phyloP scores from a whole-genome alignment of 768 basidiomycete species.

The Mycena capillaripes region DNA sequence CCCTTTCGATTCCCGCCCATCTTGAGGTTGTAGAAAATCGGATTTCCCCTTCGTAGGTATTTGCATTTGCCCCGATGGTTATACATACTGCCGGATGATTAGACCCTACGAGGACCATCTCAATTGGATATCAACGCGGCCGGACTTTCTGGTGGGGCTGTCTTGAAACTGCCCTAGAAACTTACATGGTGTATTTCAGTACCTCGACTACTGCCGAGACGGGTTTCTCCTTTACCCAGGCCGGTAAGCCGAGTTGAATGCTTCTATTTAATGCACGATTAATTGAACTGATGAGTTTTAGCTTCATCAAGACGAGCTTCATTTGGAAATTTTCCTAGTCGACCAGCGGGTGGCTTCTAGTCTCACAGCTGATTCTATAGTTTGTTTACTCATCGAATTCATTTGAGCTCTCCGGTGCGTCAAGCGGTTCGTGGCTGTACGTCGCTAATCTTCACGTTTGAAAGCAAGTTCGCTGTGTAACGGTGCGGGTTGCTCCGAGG shows the following conservation, averaged over 20 bases:
- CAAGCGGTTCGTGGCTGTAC: not conserved
- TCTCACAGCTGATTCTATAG: not conserved
- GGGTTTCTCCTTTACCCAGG: not conserved
- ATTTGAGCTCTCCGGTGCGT: constrained; percentile 39
- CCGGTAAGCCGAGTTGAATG: not conserved
- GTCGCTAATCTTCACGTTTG: not conserved
- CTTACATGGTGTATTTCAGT: too few relatives aligned
- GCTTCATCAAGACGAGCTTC: not conserved
- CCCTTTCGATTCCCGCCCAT: not conserved
- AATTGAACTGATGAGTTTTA: not conserved
- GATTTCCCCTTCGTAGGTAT: too few relatives aligned
- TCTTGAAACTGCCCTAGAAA: too few relatives aligned
- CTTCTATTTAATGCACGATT: not conserved
- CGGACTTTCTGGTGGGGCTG: too few relatives aligned
- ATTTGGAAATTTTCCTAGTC: constrained; percentile 40
- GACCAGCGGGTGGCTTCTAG: constrained; percentile 15
- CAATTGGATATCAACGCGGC: not conserved
- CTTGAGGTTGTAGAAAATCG: too few relatives aligned
- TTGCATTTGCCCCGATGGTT: too few relatives aligned
- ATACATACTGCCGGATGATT: not conserved
- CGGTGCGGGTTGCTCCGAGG: too few relatives aligned
- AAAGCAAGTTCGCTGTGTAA: constrained; percentile 4
- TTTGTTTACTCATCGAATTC: not conserved
- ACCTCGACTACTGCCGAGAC: too few relatives aligned
- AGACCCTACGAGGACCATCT: constrained; percentile 8